Percentiles rank a stretch among this genome's conserved stretches.
Conservation (phyloP, 2,329 filamentous ascomycete species). For the Xylariaceae sp. region DNA sequence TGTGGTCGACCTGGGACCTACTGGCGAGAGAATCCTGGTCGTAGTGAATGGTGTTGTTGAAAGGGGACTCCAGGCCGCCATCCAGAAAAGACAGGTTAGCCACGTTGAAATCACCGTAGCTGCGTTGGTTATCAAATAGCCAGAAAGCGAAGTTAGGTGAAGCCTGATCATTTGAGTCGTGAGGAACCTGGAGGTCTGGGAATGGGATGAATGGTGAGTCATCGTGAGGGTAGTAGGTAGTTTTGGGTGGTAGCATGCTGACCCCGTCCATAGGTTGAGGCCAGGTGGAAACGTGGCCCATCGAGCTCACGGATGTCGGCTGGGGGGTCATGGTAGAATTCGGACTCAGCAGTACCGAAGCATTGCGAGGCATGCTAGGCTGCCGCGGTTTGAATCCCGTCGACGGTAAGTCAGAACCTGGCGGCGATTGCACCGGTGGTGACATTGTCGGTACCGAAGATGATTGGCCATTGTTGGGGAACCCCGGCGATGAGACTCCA, state of each 20-base stretch:
- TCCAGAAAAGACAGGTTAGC: constrained; percentile 46
- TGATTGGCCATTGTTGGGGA: constrained; percentile 17
- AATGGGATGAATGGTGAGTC: constrained; percentile 36
- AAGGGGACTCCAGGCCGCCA: constrained; percentile 47
- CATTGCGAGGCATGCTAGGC: constrained; percentile 41
- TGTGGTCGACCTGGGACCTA: constrained; percentile 43
- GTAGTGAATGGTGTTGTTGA: constrained; percentile 49
- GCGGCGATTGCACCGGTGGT: constrained; percentile 5
- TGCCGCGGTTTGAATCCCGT: constrained; percentile 27
- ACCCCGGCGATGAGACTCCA: constrained; percentile 29
- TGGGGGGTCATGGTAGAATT: constrained; percentile 36
- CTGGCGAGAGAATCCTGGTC: constrained; percentile 49
- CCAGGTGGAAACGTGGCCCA: constrained; percentile 30
- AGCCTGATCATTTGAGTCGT: constrained; percentile 35
- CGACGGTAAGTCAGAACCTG: neutral
- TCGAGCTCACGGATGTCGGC: constrained; percentile 23
- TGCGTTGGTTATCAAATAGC: constrained; percentile 47
- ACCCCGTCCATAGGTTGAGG: constrained; percentile 36
- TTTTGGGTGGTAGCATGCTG: constrained; percentile 38
- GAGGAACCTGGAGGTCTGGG: constrained; percentile 32
- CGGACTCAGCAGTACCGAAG: constrained; percentile 43
- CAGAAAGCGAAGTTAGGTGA: constrained; percentile 48
- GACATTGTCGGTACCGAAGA: neutral
- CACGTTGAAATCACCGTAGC: constrained; percentile 41
- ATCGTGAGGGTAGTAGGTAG: constrained; percentile 37